phyloP scores from a whole-genome alignment of 2,329 filamentous ascomycete species.

The Annulohypoxylon truncatum region DNA sequence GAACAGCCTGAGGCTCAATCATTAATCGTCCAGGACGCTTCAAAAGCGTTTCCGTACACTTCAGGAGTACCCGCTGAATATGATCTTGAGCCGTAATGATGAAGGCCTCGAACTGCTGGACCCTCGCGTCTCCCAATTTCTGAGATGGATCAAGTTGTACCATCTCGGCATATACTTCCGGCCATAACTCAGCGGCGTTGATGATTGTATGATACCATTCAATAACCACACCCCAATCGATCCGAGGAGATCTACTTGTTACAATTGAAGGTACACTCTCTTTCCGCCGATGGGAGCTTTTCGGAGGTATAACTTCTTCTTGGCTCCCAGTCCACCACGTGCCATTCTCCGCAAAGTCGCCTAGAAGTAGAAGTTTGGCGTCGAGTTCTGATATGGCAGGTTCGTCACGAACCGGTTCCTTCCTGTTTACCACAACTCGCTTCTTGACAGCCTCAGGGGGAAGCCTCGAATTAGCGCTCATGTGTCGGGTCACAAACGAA shows the following conservation, averaged over 20 bases:
- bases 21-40: conserved; percentile 81
- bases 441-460: conserved; percentile 47
- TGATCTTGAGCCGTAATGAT: conserved; percentile 72
- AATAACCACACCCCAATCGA: conserved; percentile 78
- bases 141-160: conserved; percentile 51
- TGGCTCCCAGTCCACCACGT: conserved; percentile 81
- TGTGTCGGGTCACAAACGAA: conserved; percentile 73
- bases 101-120: conserved; percentile 60
- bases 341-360: conserved; percentile 83
- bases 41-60: conserved; percentile 80
- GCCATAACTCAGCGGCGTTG: conserved; percentile 76
- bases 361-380: conserved; percentile 78
- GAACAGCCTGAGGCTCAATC: conserved; percentile 73
- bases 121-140: conserved; percentile 50
- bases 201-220: conserved; percentile 81
- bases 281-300: conserved; percentile 50
- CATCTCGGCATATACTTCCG: conserved; percentile 67
- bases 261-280: conserved; percentile 57
- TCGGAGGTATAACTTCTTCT: conserved; percentile 52
- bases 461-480: conserved; percentile 47
- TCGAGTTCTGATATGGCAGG: conserved; percentile 72
- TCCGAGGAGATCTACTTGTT: conserved; percentile 71
- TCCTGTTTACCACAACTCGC: conserved; percentile 51
- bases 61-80: conserved; percentile 76
- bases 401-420: conserved; percentile 51